A percentile compares a stretch with the other conserved stretches of the same genome.
Conservation (phyloP, 225 moss, liverwort and hornwort genomes). For the Bryoerythrophyllum caledonicum region DNA sequence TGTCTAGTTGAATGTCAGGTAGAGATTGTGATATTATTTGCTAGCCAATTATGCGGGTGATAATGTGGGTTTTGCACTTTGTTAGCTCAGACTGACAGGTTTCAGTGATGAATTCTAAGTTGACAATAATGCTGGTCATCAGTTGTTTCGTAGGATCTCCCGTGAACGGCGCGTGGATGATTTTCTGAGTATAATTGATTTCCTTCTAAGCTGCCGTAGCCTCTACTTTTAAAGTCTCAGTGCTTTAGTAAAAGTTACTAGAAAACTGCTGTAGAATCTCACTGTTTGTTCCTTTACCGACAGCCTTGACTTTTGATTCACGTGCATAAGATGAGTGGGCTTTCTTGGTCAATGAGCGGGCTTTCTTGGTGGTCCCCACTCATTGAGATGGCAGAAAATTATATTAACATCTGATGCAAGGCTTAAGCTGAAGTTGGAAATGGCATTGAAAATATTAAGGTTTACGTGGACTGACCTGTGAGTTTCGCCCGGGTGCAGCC, state of each 20-base stretch:
- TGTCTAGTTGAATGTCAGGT: background rate
- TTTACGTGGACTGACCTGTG: background rate
- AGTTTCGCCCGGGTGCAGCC: constrained; percentile 32
- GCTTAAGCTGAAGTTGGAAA: background rate
- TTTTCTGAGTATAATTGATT: background rate
- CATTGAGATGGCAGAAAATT: background rate
- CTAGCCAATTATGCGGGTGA: background rate
- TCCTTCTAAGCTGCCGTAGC: background rate
- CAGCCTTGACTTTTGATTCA: constrained; percentile 23
- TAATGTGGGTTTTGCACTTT: constrained; percentile 1
- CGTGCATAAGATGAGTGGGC: constrained; percentile 1
- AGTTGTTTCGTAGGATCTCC: background rate
- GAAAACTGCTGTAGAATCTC: constrained; percentile 1
- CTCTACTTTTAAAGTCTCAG: background rate
- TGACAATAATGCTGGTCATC: background rate
- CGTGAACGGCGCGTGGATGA: background rate
- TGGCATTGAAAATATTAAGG: no score
- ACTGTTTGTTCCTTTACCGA: constrained; percentile 23
- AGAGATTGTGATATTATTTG: background rate
- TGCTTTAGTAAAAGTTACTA: constrained; percentile 2
- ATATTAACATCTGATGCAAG: background rate
- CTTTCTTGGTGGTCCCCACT: no score
- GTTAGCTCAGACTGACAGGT: background rate
- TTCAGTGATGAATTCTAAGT: background rate
- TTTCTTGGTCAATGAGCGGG: constrained; percentile 4